phyloP scores from a whole-genome alignment of 192 early-diverging fungal genomes.

The Piromyces sp. region DNA sequence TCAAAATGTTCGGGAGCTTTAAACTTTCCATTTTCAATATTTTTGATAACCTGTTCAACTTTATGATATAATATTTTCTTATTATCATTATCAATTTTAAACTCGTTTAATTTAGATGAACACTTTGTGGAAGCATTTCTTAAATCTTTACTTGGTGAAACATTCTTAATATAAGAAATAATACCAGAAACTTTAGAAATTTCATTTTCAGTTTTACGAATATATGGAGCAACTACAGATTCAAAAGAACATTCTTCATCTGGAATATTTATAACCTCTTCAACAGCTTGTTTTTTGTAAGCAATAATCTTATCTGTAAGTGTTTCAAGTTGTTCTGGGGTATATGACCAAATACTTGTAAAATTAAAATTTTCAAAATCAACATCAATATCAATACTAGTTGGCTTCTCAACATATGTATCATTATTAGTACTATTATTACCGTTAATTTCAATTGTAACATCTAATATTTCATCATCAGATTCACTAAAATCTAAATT shows the following conservation, averaged over 20 bases:
- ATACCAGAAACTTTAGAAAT: neutral
- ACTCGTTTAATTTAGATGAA: slow-evolving; percentile 8
- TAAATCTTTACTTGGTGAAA: slow-evolving; percentile 11
- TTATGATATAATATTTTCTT: slow-evolving; percentile 12
- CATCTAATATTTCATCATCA: no score
- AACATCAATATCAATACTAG: no score
- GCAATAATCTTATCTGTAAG: neutral
- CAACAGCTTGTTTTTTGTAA: neutral
- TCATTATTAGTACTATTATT: no score
- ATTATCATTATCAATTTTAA: slow-evolving; percentile 14
- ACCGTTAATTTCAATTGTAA: no score
- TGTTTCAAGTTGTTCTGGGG: neutral
- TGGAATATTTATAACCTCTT: neutral
- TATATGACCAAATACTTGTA: neutral
- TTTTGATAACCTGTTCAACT: slow-evolving; percentile 5
- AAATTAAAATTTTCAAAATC: no score
- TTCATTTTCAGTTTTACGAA: neutral
- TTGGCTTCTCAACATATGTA: no score
- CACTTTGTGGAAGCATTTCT: slow-evolving; percentile 13
- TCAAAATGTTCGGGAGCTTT: no score
- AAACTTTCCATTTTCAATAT: slow-evolving; percentile 5
- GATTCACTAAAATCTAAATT: no score
- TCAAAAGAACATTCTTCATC: neutral
- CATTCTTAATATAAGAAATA: slow-evolving; percentile 10
- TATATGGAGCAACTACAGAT: neutral